Conservation (phyloP, 257 asterid species). For the Salvia splendens region DNA sequence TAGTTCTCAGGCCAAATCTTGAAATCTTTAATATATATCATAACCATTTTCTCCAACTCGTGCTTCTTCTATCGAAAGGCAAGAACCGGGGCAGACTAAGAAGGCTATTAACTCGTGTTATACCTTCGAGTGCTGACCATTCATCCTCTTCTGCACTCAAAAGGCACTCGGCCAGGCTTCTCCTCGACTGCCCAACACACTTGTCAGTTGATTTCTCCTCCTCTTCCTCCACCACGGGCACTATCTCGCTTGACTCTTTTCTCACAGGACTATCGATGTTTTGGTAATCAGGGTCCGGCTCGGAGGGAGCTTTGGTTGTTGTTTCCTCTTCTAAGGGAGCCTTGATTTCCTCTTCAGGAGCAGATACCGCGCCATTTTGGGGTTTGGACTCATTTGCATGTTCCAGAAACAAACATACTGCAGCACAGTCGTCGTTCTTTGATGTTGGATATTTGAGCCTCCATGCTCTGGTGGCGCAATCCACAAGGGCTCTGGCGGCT, state of each 20-base stretch:
- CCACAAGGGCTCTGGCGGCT: conserved; percentile 90
- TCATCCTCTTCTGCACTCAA: conserved; percentile 82
- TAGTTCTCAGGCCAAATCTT: background rate
- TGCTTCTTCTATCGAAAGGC: conserved; percentile 69
- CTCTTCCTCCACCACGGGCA: conserved; percentile 52
- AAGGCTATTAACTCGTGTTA: conserved; percentile 88
- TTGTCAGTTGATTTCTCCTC: conserved; percentile 42
- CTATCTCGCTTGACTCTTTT: conserved; percentile 67
- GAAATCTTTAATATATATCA: conserved; percentile 44
- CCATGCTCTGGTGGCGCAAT: conserved; percentile 97
- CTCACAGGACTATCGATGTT: conserved; percentile 8
- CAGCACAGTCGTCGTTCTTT: conserved; percentile 96
- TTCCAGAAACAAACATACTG: conserved; percentile 74
- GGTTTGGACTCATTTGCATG: conserved; percentile 31
- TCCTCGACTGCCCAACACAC: conserved; percentile 65
- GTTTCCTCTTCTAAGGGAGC: conserved; percentile 31
- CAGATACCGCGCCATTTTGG: conserved; percentile 28
- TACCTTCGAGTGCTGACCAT: conserved; percentile 97
- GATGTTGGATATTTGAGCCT: conserved; percentile 97
- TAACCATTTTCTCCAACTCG: conserved; percentile 88
- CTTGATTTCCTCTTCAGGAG: conserved; percentile 39
- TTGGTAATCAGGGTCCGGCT: background rate
- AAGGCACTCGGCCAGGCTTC: conserved; percentile 95
- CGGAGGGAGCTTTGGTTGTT: conserved; percentile 22
- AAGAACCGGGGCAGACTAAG: conserved; percentile 90